A percentile compares a stretch with the other conserved stretches of the same genome.
Evolutionary conservation across 331 rosid genomes (phyloP).

Genomic region (Malus hybrid): DNA sequence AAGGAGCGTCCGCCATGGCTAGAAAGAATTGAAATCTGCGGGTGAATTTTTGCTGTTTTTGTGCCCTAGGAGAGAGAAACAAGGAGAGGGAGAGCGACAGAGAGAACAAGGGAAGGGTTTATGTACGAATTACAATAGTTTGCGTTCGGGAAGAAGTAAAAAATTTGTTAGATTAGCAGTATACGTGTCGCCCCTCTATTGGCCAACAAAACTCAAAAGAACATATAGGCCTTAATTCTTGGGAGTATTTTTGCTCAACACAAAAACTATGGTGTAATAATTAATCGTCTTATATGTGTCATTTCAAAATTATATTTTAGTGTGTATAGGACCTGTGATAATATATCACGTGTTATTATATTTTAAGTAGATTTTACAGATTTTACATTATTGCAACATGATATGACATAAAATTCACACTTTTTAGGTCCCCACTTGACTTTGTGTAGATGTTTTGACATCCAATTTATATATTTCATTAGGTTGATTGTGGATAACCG

Average conservation of each 20-base stretch:
- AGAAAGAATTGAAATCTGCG: not conserved
- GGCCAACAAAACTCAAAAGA: not conserved
- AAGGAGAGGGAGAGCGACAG: not conserved
- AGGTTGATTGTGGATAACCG: no score
- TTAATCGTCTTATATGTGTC: no score
- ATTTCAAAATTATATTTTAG: no score
- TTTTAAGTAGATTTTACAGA: no score
- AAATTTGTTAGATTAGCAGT: not conserved
- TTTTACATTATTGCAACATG: no score
- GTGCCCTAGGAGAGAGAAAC: conserved; percentile 31
- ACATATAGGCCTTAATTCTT: not conserved
- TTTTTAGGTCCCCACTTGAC: no score
- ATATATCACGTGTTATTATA: no score
- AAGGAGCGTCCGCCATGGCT: conserved; percentile 64
- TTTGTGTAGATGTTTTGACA: no score
- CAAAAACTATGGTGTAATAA: no score
- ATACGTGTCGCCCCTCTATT: not conserved
- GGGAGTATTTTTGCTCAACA: no score
- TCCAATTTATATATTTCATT: no score
- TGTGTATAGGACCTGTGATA: accelerated
- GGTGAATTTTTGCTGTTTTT: not conserved
- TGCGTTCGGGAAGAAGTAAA: not conserved
- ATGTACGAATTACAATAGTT: not conserved
- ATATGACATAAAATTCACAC: no score
- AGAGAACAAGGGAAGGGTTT: not conserved